phyloP scores from a whole-genome alignment of 306 rosid genomes.

The Lotus japonicus region DNA sequence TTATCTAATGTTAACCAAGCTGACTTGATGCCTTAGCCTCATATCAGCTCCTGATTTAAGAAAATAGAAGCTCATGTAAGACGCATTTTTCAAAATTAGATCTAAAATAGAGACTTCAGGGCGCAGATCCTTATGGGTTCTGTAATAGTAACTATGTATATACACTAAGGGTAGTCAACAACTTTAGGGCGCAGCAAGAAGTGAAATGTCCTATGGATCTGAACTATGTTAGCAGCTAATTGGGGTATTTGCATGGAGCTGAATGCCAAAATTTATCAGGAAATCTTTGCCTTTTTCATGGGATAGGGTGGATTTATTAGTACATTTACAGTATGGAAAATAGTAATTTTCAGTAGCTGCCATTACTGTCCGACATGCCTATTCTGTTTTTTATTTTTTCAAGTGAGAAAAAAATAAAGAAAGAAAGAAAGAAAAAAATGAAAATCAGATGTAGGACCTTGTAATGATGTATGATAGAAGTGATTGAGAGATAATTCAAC shows the following conservation, averaged over 20 bases:
- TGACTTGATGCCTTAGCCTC: not conserved
- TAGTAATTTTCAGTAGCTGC: not conserved
- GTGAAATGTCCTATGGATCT: not conserved
- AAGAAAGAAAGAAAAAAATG: not conserved
- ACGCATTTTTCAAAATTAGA: not conserved
- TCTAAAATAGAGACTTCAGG: not conserved
- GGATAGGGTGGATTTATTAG: not conserved
- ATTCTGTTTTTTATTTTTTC: not conserved
- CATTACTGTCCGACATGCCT: not conserved
- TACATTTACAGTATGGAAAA: not conserved
- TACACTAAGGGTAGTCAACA: not conserved
- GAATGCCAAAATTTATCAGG: not conserved
- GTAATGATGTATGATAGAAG: not conserved
- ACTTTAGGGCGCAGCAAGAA: not conserved
- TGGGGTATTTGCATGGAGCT: not conserved
- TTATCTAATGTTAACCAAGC: not conserved
- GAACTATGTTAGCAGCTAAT: not conserved
- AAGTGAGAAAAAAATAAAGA: too few relatives aligned
- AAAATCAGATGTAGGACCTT: not conserved
- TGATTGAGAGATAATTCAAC: not conserved
- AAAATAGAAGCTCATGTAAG: not conserved
- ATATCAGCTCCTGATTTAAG: not conserved
- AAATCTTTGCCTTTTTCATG: not conserved
- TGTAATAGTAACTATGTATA: not conserved
- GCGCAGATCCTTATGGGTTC: not conserved